Evolutionary conservation across 163 green algal species (phyloP).

Genomic region (Chlamydomonas reinhardtii): DNA sequence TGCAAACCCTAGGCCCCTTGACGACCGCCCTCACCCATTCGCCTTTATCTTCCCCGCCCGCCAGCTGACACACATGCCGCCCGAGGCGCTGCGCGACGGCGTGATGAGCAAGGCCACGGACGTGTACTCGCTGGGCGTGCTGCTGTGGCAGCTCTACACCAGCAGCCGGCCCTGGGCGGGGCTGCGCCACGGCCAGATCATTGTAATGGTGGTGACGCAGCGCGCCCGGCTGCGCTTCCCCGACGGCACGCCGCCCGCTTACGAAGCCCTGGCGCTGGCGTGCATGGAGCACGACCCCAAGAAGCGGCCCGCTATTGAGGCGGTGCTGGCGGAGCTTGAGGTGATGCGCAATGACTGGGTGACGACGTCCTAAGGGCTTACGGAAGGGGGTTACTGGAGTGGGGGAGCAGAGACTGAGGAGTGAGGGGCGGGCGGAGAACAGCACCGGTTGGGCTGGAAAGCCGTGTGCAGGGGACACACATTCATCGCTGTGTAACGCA

Average conservation of each 20-base stretch:
- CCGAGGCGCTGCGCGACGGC: slow-evolving; percentile 62
- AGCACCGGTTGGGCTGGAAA: too few relatives aligned
- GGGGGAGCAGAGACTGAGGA: background rate
- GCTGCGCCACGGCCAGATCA: slow-evolving; percentile 61
- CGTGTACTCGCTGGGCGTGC: slow-evolving; percentile 63
- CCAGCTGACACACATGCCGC: slow-evolving; percentile 54
- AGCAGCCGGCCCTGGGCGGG: slow-evolving; percentile 67
- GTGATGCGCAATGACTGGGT: background rate
- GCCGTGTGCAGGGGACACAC: too few relatives aligned
- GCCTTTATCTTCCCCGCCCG: too few relatives aligned
- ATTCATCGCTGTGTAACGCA: too few relatives aligned
- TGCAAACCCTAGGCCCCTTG: too few relatives aligned
- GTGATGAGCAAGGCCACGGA: slow-evolving; percentile 69
- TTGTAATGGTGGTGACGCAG: slow-evolving; percentile 50
- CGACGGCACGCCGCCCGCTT: background rate
- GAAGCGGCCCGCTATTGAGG: slow-evolving; percentile 19
- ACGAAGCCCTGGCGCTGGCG: slow-evolving; percentile 15
- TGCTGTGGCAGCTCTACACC: slow-evolving; percentile 68
- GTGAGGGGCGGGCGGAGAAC: too few relatives aligned
- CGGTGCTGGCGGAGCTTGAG: slow-evolving; percentile 28
- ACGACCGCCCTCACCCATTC: too few relatives aligned
- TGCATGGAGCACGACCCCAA: slow-evolving; percentile 32
- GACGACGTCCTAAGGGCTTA: background rate
- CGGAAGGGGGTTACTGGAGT: too few relatives aligned
- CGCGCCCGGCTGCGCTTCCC: slow-evolving; percentile 34